These are phyloP conservation scores for Calvatia gigantea DNA, from an alignment of 768 basidiomycete genomes.

Conservation along the genomic window DNA sequence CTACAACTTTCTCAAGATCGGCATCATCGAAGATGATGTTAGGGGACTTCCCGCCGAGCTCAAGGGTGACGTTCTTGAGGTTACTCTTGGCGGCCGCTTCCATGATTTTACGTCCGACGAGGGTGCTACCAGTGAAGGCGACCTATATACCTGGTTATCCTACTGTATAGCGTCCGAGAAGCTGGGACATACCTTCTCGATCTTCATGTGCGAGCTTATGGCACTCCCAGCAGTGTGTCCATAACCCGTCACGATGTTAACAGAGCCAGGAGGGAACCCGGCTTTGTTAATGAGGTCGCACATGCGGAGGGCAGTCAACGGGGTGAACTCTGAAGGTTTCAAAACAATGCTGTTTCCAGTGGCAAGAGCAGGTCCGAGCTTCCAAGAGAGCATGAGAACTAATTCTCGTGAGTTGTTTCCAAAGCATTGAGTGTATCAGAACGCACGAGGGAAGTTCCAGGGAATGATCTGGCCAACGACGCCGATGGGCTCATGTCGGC, in stretches of 20 bases:
- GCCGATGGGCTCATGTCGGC: constrained; percentile 24
- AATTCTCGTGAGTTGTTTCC: constrained; percentile 17
- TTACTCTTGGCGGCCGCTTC: constrained; percentile 79
- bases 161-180: neutral
- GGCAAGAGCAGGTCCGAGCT: constrained; percentile 79
- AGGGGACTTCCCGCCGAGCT: constrained; percentile 77
- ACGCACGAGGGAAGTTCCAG: constrained; percentile 60
- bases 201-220: constrained; percentile 64
- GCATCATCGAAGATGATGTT: constrained; percentile 73
- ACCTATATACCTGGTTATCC: constrained; percentile 26
- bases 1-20: constrained; percentile 66
- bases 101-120: constrained; percentile 76
- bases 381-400: constrained; percentile 68
- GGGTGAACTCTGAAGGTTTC: constrained; percentile 80
- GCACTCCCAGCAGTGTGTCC: constrained; percentile 69
- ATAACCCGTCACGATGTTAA: constrained; percentile 75
- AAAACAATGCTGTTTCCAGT: constrained; percentile 77
- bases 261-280: constrained; percentile 74
- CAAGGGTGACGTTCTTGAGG: constrained; percentile 80
- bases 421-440: neutral
- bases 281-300: constrained; percentile 62
- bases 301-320: constrained; percentile 60
- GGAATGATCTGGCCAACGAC: constrained; percentile 24
- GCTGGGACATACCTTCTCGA: constrained; percentile 58
- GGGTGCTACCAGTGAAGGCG: constrained; percentile 84